A percentile compares a stretch with the other conserved stretches of the same genome.
phyloP scores from a whole-genome alignment of 176 grass and related monocot genomes.

The Olyra latifolia region DNA sequence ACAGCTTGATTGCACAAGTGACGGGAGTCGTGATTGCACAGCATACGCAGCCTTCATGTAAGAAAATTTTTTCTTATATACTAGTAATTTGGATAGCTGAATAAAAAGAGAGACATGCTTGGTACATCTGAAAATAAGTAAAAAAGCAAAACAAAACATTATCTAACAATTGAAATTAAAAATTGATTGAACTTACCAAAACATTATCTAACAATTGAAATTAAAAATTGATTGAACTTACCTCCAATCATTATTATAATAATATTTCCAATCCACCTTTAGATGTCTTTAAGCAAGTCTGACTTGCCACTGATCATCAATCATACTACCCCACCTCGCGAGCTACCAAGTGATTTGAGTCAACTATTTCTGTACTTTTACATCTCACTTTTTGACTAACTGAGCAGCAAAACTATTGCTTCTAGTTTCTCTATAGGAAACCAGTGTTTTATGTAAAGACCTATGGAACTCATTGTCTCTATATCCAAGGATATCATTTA shows the following conservation, averaged over 20 bases:
- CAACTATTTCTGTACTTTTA: background rate
- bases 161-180: background rate
- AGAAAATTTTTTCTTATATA: too few relatives aligned
- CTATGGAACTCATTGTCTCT: slow-evolving; percentile 32
- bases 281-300: slow-evolving; percentile 9
- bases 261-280: slow-evolving; percentile 5
- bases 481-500: slow-evolving; percentile 52
- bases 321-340: slow-evolving; percentile 5
- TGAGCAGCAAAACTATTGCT: slow-evolving; percentile 47
- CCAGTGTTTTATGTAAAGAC: slow-evolving; percentile 39
- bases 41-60: too few relatives aligned
- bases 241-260: background rate
- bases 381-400: slow-evolving; percentile 58
- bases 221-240: background rate
- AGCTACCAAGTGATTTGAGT: background rate
- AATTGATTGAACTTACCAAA: background rate
- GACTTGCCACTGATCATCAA: slow-evolving; percentile 11
- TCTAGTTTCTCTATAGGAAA: slow-evolving; percentile 38
- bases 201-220: background rate
- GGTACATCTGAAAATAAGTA: slow-evolving; percentile 6
- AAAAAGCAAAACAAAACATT: background rate
- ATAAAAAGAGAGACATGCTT: background rate
- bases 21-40: too few relatives aligned
- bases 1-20: too few relatives aligned
- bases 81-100: background rate